Conservation (phyloP, 805 yeast species). For the Hanseniaspora pseudoguilliermondii region DNA sequence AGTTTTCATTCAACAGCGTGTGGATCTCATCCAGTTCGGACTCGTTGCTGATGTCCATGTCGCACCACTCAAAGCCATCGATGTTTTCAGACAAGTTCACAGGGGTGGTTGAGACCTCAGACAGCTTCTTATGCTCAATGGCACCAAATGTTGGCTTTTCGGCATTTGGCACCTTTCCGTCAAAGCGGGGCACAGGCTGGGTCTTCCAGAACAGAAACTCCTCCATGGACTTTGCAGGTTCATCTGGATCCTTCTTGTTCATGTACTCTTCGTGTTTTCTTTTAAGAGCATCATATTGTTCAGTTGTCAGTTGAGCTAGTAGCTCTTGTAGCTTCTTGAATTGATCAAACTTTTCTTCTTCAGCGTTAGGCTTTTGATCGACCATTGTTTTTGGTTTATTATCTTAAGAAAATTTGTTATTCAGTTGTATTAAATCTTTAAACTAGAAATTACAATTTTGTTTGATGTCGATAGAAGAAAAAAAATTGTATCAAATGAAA, state of each 20-base stretch:
- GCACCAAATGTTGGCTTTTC: slow-evolving; percentile 41
- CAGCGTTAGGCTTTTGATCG: neutral
- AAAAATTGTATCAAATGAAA: too few species aligned
- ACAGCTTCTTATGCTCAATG: slow-evolving; percentile 37
- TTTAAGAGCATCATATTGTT: slow-evolving; percentile 36
- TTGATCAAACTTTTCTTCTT: slow-evolving; percentile 4
- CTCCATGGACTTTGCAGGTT: slow-evolving; percentile 33
- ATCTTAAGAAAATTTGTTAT: too few species aligned
- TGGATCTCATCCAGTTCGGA: slow-evolving; percentile 54
- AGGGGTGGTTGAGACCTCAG: slow-evolving; percentile 59
- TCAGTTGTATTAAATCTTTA: too few species aligned
- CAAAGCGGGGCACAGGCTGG: slow-evolving; percentile 79
- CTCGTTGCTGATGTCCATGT: slow-evolving; percentile 43
- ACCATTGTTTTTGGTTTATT: neutral
- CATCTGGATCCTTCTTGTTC: slow-evolving; percentile 42
- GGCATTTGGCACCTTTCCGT: slow-evolving; percentile 39
- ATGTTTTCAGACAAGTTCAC: slow-evolving; percentile 43
- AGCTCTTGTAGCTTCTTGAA: slow-evolving; percentile 2
- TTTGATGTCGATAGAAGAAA: too few species aligned
- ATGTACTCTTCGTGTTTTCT: slow-evolving; percentile 20
- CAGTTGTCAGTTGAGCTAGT: slow-evolving; percentile 27
- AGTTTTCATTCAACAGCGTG: slow-evolving; percentile 69
- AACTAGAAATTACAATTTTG: too few species aligned
- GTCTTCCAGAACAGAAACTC: slow-evolving; percentile 96
- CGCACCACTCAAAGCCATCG: slow-evolving; percentile 78